Conservation (phyloP, 805 yeast genomes). For the Henningerozyma blattae region DNA sequence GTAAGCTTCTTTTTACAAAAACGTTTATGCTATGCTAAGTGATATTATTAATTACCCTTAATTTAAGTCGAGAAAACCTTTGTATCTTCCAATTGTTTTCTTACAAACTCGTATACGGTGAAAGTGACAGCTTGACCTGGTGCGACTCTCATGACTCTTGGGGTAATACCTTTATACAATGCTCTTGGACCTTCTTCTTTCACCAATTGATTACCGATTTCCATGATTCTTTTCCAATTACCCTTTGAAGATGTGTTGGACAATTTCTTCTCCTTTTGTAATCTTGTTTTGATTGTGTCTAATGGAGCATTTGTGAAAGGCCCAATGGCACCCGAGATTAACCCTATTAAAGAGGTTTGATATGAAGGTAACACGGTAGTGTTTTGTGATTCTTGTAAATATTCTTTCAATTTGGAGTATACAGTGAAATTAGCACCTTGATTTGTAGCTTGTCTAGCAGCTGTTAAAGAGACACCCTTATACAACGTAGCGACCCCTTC, state of each 20-base stretch:
- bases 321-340: constrained; percentile 92
- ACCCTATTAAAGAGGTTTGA: constrained; percentile 88
- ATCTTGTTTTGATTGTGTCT: constrained; percentile 92
- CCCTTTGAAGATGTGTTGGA: constrained; percentile 22
- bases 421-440: constrained; percentile 98
- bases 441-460: constrained; percentile 95
- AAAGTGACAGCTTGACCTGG: constrained; percentile 99
- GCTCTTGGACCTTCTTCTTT: constrained; percentile 85
- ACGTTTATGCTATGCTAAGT: too few species aligned
- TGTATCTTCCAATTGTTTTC: constrained; percentile 42
- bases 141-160: constrained; percentile 98
- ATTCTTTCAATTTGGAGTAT: constrained; percentile 72
- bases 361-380: constrained; percentile 65
- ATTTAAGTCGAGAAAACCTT: constrained; percentile 20
- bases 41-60: too few species aligned
- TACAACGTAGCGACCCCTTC: constrained; percentile 85
- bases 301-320: constrained; percentile 96
- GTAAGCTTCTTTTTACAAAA: too few species aligned
- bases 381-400: constrained; percentile 49
- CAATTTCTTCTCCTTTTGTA: constrained; percentile 77
- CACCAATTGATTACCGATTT: constrained; percentile 71
- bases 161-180: constrained; percentile 93
- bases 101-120: constrained; percentile 87
- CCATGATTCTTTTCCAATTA: constrained; percentile 64
- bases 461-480: constrained; percentile 91